phyloP scores from a whole-genome alignment of 371 early-diverging fungal genomes.

The Zychaea mexicana region DNA sequence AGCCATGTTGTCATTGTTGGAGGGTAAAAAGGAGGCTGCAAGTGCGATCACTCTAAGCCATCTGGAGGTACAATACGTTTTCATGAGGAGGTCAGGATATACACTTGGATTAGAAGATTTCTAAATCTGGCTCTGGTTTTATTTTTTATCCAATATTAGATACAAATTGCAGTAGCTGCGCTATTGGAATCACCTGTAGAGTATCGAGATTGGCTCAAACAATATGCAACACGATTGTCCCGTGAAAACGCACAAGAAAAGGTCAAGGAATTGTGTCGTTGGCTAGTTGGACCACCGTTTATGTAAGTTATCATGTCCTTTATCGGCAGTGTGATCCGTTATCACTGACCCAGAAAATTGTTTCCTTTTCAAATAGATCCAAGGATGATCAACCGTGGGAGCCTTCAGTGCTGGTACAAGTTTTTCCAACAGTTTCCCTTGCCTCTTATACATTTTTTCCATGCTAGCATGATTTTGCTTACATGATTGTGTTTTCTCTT shows the following conservation, averaged over 20 bases:
- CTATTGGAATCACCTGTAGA: constrained; percentile 64
- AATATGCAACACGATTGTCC: constrained; percentile 72
- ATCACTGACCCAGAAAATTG: background rate
- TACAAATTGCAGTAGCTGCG: constrained; percentile 63
- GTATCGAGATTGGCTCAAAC: constrained; percentile 64
- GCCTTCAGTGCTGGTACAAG: constrained; percentile 30
- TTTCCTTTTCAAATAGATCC: constrained; percentile 14
- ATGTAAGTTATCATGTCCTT: constrained; percentile 32
- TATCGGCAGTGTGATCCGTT: background rate
- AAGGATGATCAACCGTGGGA: constrained; percentile 27
- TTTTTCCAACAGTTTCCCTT: too few species aligned
- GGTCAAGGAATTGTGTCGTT: constrained; percentile 73
- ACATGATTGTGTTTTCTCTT: too few species aligned
- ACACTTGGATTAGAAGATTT: background rate
- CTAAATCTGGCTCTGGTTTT: background rate
- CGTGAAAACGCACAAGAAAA: constrained; percentile 66
- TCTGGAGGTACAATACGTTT: constrained; percentile 26
- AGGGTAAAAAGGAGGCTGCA: constrained; percentile 19
- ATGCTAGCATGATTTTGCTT: too few species aligned
- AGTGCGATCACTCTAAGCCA: constrained; percentile 34
- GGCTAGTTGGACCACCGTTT: constrained; percentile 64
- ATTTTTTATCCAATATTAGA: constrained; percentile 33
- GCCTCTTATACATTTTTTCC: too few species aligned
- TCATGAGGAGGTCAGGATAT: background rate
- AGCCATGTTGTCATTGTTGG: constrained; percentile 24